Percentiles rank a stretch among this genome's conserved stretches.
Evolutionary conservation across 164 flowering plant species (phyloP).

Genomic region (Sextonia rubra): DNA sequence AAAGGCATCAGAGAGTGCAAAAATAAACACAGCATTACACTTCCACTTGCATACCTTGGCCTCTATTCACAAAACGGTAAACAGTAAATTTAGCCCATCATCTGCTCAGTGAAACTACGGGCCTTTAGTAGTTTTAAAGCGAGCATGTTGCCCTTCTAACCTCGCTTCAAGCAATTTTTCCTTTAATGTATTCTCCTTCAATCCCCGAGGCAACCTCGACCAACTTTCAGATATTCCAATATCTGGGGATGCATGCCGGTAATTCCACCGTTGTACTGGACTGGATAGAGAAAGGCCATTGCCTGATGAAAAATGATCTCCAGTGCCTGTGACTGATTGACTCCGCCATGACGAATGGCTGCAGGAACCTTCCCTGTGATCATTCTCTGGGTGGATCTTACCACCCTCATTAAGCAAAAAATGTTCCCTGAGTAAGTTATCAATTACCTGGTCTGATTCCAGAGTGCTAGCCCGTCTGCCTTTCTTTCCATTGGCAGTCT

Average conservation of each 20-base stretch:
- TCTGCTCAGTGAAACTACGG: constrained; percentile 3
- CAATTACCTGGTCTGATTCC: constrained; percentile 24
- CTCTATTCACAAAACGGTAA: background rate
- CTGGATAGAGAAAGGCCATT: constrained; percentile 21
- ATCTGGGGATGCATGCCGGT: constrained; percentile 35
- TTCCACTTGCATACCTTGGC: constrained; percentile 4
- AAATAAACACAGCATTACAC: background rate
- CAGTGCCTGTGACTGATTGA: constrained; percentile 13
- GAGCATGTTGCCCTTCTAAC: constrained; percentile 45
- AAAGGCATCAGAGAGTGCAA: background rate
- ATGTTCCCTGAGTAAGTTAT: constrained; percentile 34
- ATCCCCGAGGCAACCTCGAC: constrained; percentile 20
- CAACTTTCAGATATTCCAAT: constrained; percentile 42
- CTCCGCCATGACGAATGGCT: constrained; percentile 26
- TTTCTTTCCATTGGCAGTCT: constrained; percentile 17
- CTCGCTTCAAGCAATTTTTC: constrained; percentile 83
- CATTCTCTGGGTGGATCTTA: constrained; percentile 27
- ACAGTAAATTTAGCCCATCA: background rate
- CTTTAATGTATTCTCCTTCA: constrained; percentile 57
- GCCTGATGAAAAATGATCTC: background rate
- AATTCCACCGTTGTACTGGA: constrained; percentile 53
- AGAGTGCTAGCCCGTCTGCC: constrained; percentile 21
- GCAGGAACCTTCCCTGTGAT: constrained; percentile 29
- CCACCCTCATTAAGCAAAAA: constrained; percentile 34
- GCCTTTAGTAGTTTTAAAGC: constrained; percentile 33